Evolutionary conservation across 495 filamentous ascomycete species (phyloP), one percentile per base, ranked within the genome.

Genomic region (Penicillium manginii): DNA sequence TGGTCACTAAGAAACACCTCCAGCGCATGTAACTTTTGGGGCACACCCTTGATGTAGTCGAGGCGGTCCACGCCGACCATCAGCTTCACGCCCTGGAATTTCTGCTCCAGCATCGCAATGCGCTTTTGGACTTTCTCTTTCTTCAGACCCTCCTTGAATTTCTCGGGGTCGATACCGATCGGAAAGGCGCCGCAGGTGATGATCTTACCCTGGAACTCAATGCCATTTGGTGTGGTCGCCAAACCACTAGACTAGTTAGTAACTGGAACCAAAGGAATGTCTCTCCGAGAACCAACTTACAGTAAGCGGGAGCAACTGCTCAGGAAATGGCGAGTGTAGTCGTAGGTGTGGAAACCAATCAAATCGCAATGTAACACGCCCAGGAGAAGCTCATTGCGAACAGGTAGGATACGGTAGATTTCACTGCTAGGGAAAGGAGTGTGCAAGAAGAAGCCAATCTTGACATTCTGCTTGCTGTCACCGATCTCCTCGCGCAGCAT

Each of bases 11-110:
- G 83, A 78, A 98, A 97, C 4, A 97, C 90, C 73, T 98, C 93
- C 12, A 97, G 84, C 4, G 93, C 92, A 63, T 97, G 93, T 6
- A 98, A 80, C 72, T 98, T 98, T 72, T 98, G 94, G 0, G 93
- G 93, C 19, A 98, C 91, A 52, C 94, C 93, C 71, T 98, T 98
- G 81, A 97, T 96, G 72, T 98, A 97, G 69, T 98, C 93, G 47
- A 98, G 81, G 47, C 93, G 88, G 66, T 98, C 93, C 31, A 98
- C 93, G 40, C 93, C 93, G 17, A 98, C 93, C 67, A 98, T 96
- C 35, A 98, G 78, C 78, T 97, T 97, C 52, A 96, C 91, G 52
- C 93, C 94, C 59, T 96, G 88, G 70, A 97, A 98, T 71, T 96
- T 96, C 62, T 89, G 88, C 64, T 91, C 86, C 3, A 98, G 78